Evolutionary conservation across 2,329 filamentous ascomycete species (phyloP), one percentile per base, ranked within the genome.

Genomic region (Fusarium coicis): DNA sequence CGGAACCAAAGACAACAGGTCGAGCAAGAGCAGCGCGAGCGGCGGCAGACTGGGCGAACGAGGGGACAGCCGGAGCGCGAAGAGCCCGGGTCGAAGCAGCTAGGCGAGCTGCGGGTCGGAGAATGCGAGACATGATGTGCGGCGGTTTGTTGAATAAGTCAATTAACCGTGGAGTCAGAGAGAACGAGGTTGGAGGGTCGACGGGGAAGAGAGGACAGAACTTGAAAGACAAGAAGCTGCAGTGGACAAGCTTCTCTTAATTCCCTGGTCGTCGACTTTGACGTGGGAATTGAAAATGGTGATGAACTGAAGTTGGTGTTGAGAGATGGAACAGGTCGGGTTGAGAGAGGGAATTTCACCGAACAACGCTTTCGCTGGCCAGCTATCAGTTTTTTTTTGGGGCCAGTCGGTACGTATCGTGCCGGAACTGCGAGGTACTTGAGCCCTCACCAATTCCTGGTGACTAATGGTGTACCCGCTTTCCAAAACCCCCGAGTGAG

Each of bases 71-170:
- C 61, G 81, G 77, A 66, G 80, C 76, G 62, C 81, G 74, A 70
- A 82, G 70, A 63, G 79, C 79, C 76, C 83, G 82, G 66, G 84
- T 82, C 63, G 85, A 83, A 73, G 83, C 80, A 76, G 85, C 85
- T 80, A 87, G 80, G 74, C 85, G 84, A 79, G 84, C 81, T 73
- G 85, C 85, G 67, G 86, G 86, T 80, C 85, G 86, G 77, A 87
- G 84, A 77, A 86, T 83, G 79, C 86, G 85, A 78, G 86, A 87
- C 86, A 87, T 87, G 78, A 66, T 80, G 76, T 65, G 66, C 21
- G 47, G 26, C 26, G 50, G 50, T 66, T 71, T 64, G 68, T 70
- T 74, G 64, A 58, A 67, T 21, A 54, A 68, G 68, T 65, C 75
- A 76, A 76, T 78, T 76, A 70, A 74, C 66, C 64, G 56, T 64